Conservation (phyloP, 1,284 basidiomycete species). For the Apiotrichum gracile region DNA sequence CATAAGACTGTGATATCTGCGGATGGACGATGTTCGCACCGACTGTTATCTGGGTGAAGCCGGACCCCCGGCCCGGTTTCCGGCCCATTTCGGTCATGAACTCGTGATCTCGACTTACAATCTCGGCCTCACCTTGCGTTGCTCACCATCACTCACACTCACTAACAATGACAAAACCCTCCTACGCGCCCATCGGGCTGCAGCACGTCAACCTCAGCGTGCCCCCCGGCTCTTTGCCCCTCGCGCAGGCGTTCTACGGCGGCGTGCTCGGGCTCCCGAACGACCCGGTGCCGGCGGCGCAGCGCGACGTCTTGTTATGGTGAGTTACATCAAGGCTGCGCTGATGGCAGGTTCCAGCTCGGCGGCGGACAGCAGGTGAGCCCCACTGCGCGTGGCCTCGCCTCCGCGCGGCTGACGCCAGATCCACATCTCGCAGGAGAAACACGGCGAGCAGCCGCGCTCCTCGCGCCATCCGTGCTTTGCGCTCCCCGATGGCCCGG, state of each 20-base stretch:
- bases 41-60: too few relatives aligned
- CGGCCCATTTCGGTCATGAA: too few relatives aligned
- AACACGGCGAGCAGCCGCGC: constrained; percentile 1
- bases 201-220: constrained; percentile 46
- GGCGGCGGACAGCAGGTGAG: constrained; percentile 37
- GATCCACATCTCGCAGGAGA: constrained; percentile 35
- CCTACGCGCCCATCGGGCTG: constrained; percentile 25
- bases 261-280: constrained; percentile 34
- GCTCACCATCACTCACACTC: too few relatives aligned
- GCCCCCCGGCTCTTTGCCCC: constrained; percentile 31
- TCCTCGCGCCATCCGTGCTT: constrained; percentile 37
- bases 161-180: too few relatives aligned
- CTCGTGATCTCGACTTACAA: too few relatives aligned
- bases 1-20: too few relatives aligned
- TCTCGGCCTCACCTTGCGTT: too few relatives aligned
- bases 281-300: constrained; percentile 36
- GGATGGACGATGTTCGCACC: too few relatives aligned
- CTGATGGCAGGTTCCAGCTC: constrained; percentile 29
- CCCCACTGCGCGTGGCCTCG: too few relatives aligned
- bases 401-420: too few relatives aligned
- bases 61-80: too few relatives aligned
- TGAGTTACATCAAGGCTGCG: constrained; percentile 6
- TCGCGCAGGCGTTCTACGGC: constrained; percentile 43
- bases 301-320: constrained; percentile 35
- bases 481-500: constrained; percentile 22